These are phyloP conservation scores for Myrmaecium sp. DNA, from an alignment of 2,329 filamentous ascomycete genomes.

Conservation along the genomic window DNA sequence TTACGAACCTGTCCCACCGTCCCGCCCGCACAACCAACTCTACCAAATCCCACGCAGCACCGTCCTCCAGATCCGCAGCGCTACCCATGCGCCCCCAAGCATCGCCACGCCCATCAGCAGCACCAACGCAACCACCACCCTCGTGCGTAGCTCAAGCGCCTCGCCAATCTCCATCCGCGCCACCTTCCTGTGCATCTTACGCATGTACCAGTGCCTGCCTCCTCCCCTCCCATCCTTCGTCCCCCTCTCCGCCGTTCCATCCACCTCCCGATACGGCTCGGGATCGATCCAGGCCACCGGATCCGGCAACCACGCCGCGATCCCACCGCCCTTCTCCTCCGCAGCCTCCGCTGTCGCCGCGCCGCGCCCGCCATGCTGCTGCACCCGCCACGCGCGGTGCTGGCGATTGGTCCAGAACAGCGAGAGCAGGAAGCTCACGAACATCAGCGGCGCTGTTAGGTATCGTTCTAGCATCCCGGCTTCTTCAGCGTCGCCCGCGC, in stretches of 20 bases:
- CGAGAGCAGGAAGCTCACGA: slow-evolving; percentile 48
- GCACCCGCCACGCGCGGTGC: slow-evolving; percentile 32
- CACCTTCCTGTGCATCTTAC: slow-evolving; percentile 35
- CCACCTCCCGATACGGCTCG: slow-evolving; percentile 26
- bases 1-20: no score
- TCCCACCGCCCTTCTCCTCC: slow-evolving; percentile 14
- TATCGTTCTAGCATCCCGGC: no score
- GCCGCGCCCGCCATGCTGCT: slow-evolving; percentile 13
- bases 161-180: slow-evolving; percentile 45
- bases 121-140: slow-evolving; percentile 36
- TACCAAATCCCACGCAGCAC: no score
- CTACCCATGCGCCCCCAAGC: no score
- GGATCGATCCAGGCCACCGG: slow-evolving; percentile 19
- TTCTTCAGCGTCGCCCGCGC: no score
- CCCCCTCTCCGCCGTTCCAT: slow-evolving; percentile 2
- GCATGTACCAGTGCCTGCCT: slow-evolving; percentile 20
- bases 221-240: slow-evolving; percentile 9
- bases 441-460: slow-evolving; percentile 45
- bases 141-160: slow-evolving; percentile 42
- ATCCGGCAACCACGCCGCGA: slow-evolving; percentile 20
- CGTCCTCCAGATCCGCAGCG: no score
- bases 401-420: slow-evolving; percentile 45
- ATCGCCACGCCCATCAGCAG: no score
- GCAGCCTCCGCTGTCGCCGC: slow-evolving; percentile 20
- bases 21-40: no score